Evolutionary conservation across 306 rosid genomes (phyloP), one percentile per base, ranked within the genome.

Genomic region (Echinosophora koreensis): DNA sequence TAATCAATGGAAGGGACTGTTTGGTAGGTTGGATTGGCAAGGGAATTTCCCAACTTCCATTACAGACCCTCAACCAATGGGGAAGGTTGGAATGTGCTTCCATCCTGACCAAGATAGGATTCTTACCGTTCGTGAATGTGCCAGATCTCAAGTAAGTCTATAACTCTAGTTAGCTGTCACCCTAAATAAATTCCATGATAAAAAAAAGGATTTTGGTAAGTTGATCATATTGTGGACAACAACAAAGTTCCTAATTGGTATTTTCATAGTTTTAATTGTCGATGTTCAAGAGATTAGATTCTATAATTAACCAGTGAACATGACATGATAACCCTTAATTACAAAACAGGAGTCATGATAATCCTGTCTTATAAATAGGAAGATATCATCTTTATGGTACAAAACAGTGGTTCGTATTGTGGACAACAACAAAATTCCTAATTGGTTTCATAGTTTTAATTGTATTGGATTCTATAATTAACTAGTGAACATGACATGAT

Each of bases 31-130:
- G 84, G 99, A 92, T 58, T 90, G 99, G 99, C 92, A 91, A 69
- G 99, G 99, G 0, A 92, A 95, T 87, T 95, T 95, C 69, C 98
- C 98, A 18, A 95, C 99, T 81, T 95, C 99, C 66, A 85, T 92
- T 12, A 95, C 99, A 2, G 99, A 95, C 55, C 99, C 97, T 62
- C 99, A 95, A 44, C 99, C 97, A 38, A 95, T 95, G 99, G 99
- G 99, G 13, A 95, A 95, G 81, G 97, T 95, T 76, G 99, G 99
- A 68, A 90, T 95, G 99, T 95, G 99, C 86, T 95, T 95, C 79
- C 99, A 95, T 77, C 99, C 99, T 5, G 97, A 89, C 4, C 99
- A 95, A 85, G 97, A 95, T 78, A 86, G 99, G 69, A 95, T 95
- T 69, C 90, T 95, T 10, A 89, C 99, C 0, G 99, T 95, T 68